phyloP scores from a whole-genome alignment of 2,329 filamentous ascomycete species.

The Neofusicoccum laricinum region DNA sequence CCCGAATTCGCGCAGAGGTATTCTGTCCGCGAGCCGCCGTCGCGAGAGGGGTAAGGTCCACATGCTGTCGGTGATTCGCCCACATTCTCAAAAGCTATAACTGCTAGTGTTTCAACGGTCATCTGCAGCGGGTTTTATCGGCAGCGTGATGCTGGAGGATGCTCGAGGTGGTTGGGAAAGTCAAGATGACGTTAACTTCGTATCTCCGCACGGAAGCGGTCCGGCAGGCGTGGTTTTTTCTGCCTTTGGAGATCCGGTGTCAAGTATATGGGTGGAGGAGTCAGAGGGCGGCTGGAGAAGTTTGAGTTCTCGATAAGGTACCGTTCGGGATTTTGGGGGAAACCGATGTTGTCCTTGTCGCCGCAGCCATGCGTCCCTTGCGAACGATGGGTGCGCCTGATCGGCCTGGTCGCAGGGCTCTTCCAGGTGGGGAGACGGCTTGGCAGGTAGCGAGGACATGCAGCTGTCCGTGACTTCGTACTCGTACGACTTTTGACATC shows the following conservation, averaged over 20 bases:
- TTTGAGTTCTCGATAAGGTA: not conserved
- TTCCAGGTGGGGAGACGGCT: not conserved
- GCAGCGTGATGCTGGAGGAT: not conserved
- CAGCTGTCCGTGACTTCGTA: not conserved
- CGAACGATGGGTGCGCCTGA: too few species aligned
- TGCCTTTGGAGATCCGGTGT: not conserved
- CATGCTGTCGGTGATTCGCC: not conserved
- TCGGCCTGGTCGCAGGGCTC: not conserved
- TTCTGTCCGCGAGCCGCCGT: not conserved
- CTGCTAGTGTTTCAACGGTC: conserved; percentile 1
- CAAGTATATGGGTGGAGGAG: not conserved
- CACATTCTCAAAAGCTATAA: not conserved
- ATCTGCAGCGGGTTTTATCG: not conserved
- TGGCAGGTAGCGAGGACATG: not conserved
- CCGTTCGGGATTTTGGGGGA: not conserved
- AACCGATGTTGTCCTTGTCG: not conserved
- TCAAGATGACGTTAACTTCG: not conserved
- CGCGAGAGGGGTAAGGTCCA: not conserved
- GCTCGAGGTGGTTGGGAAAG: not conserved
- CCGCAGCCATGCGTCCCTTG: too few species aligned
- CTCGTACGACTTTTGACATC: not conserved
- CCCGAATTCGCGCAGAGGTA: not conserved
- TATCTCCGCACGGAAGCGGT: not conserved
- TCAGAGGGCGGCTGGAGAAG: not conserved
- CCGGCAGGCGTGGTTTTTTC: not conserved